Evolutionary conservation across 352 stramenopile species (phyloP), one percentile per base, ranked within the genome.

Genomic region (Phytophthora citrophthora): DNA sequence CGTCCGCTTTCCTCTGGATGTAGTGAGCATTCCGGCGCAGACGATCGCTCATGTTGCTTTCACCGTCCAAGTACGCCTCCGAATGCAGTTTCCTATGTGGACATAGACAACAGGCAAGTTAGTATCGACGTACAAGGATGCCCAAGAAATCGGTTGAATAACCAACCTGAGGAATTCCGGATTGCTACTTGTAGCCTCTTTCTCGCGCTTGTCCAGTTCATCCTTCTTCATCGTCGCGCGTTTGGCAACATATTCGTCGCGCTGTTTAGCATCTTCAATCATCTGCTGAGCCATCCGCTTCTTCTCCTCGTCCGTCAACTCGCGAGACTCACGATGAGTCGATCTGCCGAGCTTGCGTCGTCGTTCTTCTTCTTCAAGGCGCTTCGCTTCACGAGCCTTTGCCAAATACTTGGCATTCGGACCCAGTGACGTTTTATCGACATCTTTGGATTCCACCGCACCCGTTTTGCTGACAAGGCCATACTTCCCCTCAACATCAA

Each of bases 1-100:
- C 75, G 20, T 92, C 81, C n/a, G 83, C 85, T 41, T 89, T 83
- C 32, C 75, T 79, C 56, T 96, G 88, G 41, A 96, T 93, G 61
- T 96, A 96, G 56, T 96, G 86, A 23, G 82, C 83, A 54, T 96
- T 96, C 46, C 88, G 72, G 15, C 79, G 79, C 53, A 96, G 58
- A 0, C 85, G 86, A 34, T 94, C 84, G 43, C 83, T 64, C 80
- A 96, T 92, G 34, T 71, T 89, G 60, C 68, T 81, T 2, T 86
- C 77, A 0, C 64, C 63, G 27, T 82, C 70, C 47, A 91, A 47
- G 54, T 96, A 96, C n/a, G 84, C 86, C 10, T 77, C 74, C 20
- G 83, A 81, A 24, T 91, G 81, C n/a, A 94, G 59, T 76, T 91
- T 72, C 34, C 83, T 91, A 54, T 8, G 31, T 54, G n/a, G 2